phyloP scores from a whole-genome alignment of 2,329 filamentous ascomycete genomes.

The Nigrospora osmanthi region DNA sequence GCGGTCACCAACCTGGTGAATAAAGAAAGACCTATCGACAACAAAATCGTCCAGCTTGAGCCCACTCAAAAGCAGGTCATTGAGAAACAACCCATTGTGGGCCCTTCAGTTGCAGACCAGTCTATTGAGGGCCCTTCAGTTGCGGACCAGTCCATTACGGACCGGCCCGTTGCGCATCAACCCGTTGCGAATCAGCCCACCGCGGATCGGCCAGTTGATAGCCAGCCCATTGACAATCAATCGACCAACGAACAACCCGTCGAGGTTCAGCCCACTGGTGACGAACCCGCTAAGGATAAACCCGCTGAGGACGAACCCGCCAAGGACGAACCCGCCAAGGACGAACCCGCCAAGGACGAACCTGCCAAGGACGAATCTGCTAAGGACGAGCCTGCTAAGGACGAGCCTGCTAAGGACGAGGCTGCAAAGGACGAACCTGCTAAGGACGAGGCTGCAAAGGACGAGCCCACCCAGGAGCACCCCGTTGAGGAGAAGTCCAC shows the following conservation, averaged over 20 bases:
- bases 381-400: constrained; percentile 13
- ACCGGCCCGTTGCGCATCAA: not conserved
- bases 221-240: not conserved
- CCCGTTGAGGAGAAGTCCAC: not conserved
- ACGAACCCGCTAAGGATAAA: not conserved
- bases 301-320: constrained; percentile 17
- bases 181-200: not conserved
- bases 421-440: not conserved
- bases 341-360: constrained; percentile 8
- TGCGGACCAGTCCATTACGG: not conserved
- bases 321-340: constrained; percentile 16
- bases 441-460: not conserved
- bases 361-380: constrained; percentile 10
- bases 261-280: not conserved
- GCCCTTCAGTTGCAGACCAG: constrained; percentile 5
- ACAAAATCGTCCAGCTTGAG: constrained; percentile 8
- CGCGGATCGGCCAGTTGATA: not conserved
- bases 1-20: no score
- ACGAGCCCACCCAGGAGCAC: not conserved
- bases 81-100: constrained; percentile 13
- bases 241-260: not conserved
- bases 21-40: constrained; percentile 16
- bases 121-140: constrained; percentile 11
- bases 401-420: constrained; percentile 4
- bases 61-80: constrained; percentile 10